Base-by-base conservation (phyloP, 768 basidiomycete genomes). In the Lentinula raphanica region DNA sequence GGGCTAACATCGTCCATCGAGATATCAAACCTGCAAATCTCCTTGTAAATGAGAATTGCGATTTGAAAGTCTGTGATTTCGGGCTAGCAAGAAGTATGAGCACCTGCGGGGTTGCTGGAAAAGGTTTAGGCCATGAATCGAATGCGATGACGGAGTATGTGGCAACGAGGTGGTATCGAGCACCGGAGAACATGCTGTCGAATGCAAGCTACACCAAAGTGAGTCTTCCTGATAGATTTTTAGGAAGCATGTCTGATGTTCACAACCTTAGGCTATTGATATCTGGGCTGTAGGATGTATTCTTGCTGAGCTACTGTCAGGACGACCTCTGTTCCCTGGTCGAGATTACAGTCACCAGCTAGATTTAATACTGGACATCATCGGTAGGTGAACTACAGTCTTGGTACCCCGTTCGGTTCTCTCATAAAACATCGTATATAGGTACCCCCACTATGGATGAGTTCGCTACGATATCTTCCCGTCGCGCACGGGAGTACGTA, bases 161-260 rank as follows among this genome's bases (percentile, higher is more conserved):
- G 53, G 96, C 97, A 2, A 98, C 97, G 23, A 80, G 97, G 64
- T 99, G 97, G 97, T 99, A 98, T 68, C 86, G 97, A 42, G 97
- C 97, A 0, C 97, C 97, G 0, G 97, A 99, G 71, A 95, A 98
- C 75, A 98, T 99, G 96, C 80, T 99, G 53, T 97, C 94, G 8
- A 98, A 98, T 81, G 95, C 96, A 69, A 90, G 96, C 70, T 99
- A 99, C 74, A 97, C 95, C 50, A 94, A 94, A 76, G 90, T 84
- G 58, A 48, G 72, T 29, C 50, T 32, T 32, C 42, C 57, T 56
- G 60, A 39, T 57, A 36, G 44, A 49, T 55, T 49, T 31, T 56
- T 15, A 48, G 49, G 50, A 50, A 58, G 35, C 61, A 54, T n/a
- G 49, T n/a, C 56, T 28, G 9, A 32, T n/a, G 17, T 32, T 50